phyloP scores from a whole-genome alignment of 192 early-diverging fungal genomes.

The Chytriomyces sp. region DNA sequence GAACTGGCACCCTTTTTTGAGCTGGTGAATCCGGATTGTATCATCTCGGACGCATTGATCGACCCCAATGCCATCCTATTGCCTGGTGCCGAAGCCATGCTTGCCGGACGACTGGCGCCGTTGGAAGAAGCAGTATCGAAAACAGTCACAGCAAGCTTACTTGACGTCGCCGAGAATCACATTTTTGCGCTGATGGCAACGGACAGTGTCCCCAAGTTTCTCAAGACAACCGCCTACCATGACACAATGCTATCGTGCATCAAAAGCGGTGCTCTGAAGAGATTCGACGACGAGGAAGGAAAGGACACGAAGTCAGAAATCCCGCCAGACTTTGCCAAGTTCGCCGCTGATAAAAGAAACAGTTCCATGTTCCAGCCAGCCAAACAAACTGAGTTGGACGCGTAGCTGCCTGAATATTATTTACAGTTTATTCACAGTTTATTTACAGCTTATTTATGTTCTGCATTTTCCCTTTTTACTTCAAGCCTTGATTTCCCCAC shows the following conservation, averaged over 20 bases:
- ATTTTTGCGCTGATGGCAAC: constrained; percentile 76
- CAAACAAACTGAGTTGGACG: too few relatives aligned
- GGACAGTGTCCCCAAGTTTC: constrained; percentile 79
- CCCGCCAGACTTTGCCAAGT: background rate
- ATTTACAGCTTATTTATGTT: too few relatives aligned
- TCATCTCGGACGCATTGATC: constrained; percentile 11
- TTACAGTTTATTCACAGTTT: too few relatives aligned
- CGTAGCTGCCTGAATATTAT: too few relatives aligned
- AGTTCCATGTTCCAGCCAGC: background rate
- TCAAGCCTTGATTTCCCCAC: too few relatives aligned
- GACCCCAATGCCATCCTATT: constrained; percentile 3
- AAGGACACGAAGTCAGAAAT: too few relatives aligned
- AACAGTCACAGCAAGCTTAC: constrained; percentile 48
- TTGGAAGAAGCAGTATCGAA: constrained; percentile 5
- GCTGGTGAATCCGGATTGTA: constrained; percentile 19
- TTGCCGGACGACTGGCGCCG: constrained; percentile 14
- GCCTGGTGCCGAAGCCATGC: constrained; percentile 37
- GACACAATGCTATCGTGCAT: constrained; percentile 27
- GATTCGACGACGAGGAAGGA: constrained; percentile 12
- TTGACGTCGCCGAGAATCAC: constrained; percentile 68
- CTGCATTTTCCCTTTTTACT: too few relatives aligned
- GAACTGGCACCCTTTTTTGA: constrained; percentile 34
- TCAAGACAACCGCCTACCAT: constrained; percentile 51
- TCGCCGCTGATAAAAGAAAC: constrained; percentile 6
- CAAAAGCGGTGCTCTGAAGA: constrained; percentile 11